Evolutionary conservation across 2,329 filamentous ascomycete species (phyloP), one percentile per base, ranked within the genome.

Genomic region (Fusarium burgessii): DNA sequence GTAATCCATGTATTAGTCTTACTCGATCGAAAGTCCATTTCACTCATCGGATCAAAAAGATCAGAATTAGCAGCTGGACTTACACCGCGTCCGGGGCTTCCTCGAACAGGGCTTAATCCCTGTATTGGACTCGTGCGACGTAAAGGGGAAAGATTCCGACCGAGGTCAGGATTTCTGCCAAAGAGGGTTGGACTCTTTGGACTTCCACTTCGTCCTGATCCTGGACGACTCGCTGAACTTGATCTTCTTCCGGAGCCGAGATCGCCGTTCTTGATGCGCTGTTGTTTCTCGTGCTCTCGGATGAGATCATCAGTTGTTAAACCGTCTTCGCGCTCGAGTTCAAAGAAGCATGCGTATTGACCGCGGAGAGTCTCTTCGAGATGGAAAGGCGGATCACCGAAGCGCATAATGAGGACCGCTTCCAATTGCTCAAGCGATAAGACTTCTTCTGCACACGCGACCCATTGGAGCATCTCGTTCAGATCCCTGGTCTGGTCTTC

Each of bases 381-480:
- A 17, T 80, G 80, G 74, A 79, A 80, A 3, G 78, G 82, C 10
- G 77, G 80, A 46, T 84, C 82, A 0, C 79, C 79, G 57, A 84
- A 83, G 36, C 78, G 78, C 46, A 86, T 75, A n/a, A 81, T 79
- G 23, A 86, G 76, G 1, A 82, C 78, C 2, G 80, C 78, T 60
- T 86, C 84, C 7, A 86, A 70, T 54, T 84, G 81, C 32, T 82
- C 83, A 6, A 86, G 75, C 1, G 79, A 82, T 42, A 86, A 62
- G 1, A 82, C 81, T 57, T 82, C 78, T 55, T 83, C 78, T 2
- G 84, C 83, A 36, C 83, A 85, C 2, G 83, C 79, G 2, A 82
- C 79, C 84, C 85, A 86, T 13, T 78, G 77, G 7, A 86, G 72
- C 65, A 85, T 80, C 71, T 85, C 83, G 41, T 85, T 85, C n/a